phyloP scores from a whole-genome alignment of 2,329 filamentous ascomycete genomes.

The Ophiostoma triangulosporum region DNA sequence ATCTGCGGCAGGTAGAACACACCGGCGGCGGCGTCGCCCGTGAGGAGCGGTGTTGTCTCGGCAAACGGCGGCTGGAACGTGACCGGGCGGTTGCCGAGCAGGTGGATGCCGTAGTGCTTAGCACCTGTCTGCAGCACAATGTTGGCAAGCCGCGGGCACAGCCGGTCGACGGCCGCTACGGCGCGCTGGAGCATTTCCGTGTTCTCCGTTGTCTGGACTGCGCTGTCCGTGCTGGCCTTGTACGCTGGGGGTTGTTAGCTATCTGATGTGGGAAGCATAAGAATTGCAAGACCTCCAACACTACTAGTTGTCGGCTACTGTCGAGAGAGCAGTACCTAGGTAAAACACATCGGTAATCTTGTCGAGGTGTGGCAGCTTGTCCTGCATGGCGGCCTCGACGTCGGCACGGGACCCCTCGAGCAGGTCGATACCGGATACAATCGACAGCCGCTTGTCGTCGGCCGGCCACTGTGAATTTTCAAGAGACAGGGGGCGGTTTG shows the following conservation, averaged over 20 bases:
- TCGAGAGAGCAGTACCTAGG: constrained; percentile 18
- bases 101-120: constrained; percentile 24
- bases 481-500: constrained; percentile 27
- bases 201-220: constrained; percentile 14
- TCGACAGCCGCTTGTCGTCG: constrained; percentile 19
- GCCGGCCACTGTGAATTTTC: constrained; percentile 20
- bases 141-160: constrained; percentile 25
- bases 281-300: too few species aligned
- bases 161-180: constrained; percentile 24
- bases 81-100: too few species aligned
- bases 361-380: constrained; percentile 29
- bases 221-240: not conserved
- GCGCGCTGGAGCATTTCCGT: constrained; percentile 24
- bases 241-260: not conserved
- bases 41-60: too few species aligned
- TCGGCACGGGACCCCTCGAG: constrained; percentile 18
- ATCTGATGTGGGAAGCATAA: too few species aligned
- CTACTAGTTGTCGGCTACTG: constrained; percentile 10
- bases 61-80: too few species aligned
- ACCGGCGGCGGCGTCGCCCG: too few species aligned
- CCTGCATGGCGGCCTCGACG: constrained; percentile 21
- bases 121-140: constrained; percentile 28
- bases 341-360: constrained; percentile 27
- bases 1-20: too few species aligned
- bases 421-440: constrained; percentile 24